Base-by-base conservation (phyloP, 202 grass and related monocot species). In the Schoenoplectus tabernaemontani region DNA sequence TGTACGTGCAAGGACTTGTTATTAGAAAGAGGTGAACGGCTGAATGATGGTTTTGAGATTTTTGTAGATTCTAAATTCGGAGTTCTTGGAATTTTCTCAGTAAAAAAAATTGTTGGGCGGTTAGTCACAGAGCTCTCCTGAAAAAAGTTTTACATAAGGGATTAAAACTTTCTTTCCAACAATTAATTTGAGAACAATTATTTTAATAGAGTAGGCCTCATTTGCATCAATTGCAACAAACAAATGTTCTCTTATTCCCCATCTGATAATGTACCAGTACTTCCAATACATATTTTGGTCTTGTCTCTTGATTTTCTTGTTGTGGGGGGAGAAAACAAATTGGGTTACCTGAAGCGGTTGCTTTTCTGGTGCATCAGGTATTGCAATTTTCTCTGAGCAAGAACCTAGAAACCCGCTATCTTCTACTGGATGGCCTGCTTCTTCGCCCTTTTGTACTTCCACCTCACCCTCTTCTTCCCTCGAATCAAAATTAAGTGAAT, bases 51-150 rank as follows among this genome's bases (percentile, higher is more conserved):
- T 72, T 84, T 92, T 47, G 84, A 60, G 70, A 90, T 62, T 38
- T 88, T 42, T 20, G 88, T 77, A 0, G 79, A 46, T 64, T 70
- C 65, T 60, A 76, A 43, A 57, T 81, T 81, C 7, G 82, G 80
- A n/a, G 83, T 38, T 84, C 84, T 87, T 63, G 50, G n/a, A 78
- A 64, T 70, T 50, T 84, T 85, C 80, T 82, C 89, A 32, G 7
- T 79, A 54, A 72, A 64, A 53, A 78, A 70, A 5, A 76, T 46
- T 17, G 4, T 63, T 0, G 51, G 80, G 64, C 88, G 84, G 72
- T 96, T 92, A 41, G 79, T 76, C 68, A 92, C 61, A 33, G 71
- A 84, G 64, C 84, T 89, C 77, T 96, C 93, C 90, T 96, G 86
- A 54, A 87, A 85, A 60, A 3, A 73, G 76, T 4, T 70, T 7